Conservation (phyloP, 352 stramenopile genomes). For the Phytophthora pseudosyringae region DNA sequence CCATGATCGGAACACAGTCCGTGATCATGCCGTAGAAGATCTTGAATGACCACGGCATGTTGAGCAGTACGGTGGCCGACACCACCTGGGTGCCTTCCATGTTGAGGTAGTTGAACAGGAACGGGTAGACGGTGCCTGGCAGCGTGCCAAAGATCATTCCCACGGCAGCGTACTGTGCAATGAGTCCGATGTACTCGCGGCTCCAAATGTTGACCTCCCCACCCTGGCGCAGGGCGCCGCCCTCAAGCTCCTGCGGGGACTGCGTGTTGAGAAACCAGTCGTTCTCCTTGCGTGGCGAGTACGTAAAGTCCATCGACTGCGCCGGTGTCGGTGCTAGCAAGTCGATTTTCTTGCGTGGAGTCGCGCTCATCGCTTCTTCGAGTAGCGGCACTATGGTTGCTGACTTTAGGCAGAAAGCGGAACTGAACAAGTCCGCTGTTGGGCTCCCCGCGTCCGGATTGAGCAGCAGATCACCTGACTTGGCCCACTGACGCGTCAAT, state of each 20-base stretch:
- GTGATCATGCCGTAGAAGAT: conserved; percentile 57
- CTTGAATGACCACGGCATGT: conserved; percentile 63
- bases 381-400: conserved; percentile 40
- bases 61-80: conserved; percentile 41
- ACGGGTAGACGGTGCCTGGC: conserved; percentile 50
- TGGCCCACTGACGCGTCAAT: background rate
- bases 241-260: conserved; percentile 25
- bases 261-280: conserved; percentile 22
- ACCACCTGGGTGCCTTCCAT: conserved; percentile 51
- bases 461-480: conserved; percentile 13
- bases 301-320: conserved; percentile 20
- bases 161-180: conserved; percentile 51
- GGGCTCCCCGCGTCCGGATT: background rate
- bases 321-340: conserved; percentile 28
- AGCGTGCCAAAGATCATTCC: conserved; percentile 50
- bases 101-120: conserved; percentile 55
- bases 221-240: conserved; percentile 24
- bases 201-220: conserved; percentile 41
- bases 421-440: too few species aligned
- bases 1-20: conserved; percentile 55
- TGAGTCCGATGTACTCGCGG: conserved; percentile 45
- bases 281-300: conserved; percentile 17
- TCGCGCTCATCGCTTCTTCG: conserved; percentile 34
- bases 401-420: conserved; percentile 18
- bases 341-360: conserved; percentile 36